phyloP scores from a whole-genome alignment of 75 land plant species.

The Azolla pinnata region DNA sequence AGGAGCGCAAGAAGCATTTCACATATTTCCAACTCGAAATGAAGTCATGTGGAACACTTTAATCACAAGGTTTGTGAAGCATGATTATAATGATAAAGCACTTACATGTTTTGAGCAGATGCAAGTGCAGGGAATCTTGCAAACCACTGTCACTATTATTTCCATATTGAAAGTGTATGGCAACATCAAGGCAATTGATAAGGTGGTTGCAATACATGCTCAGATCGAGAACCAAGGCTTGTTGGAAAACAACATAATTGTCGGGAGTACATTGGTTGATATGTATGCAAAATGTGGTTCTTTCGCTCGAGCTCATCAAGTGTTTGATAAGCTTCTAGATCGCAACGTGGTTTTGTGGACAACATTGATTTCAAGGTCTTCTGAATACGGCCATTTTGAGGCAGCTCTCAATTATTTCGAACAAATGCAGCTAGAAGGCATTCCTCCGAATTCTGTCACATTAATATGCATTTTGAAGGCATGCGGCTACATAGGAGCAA shows the following conservation, averaged over 20 bases:
- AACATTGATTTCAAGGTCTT: conserved; percentile 16
- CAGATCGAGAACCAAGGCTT: conserved; percentile 20
- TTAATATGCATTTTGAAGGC: conserved; percentile 50
- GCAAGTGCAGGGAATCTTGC: background rate
- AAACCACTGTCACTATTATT: conserved; percentile 4
- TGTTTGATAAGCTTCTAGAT: conserved; percentile 8
- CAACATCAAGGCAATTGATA: background rate
- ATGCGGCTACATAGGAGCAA: conserved; percentile 37
- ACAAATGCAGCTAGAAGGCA: conserved; percentile 15
- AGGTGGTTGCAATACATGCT: conserved; percentile 27
- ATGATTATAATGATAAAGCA: conserved; percentile 8
- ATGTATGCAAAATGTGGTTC: conserved; percentile 27
- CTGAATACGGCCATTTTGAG: conserved; percentile 10
- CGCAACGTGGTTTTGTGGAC: conserved; percentile 40
- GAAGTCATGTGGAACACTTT: conserved; percentile 9
- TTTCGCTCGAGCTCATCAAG: conserved; percentile 11
- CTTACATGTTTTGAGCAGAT: conserved; percentile 11
- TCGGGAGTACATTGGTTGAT: conserved; percentile 15
- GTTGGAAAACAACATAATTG: background rate
- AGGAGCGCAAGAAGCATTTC: conserved; percentile 8
- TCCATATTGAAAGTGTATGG: conserved; percentile 11
- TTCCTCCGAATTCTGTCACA: conserved; percentile 16
- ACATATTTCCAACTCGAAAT: conserved; percentile 2
- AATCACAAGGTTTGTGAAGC: conserved; percentile 13
- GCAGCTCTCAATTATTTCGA: conserved; percentile 17